A percentile compares a stretch with the other conserved stretches of the same genome.
These are phyloP conservation scores for Rosa persica DNA, from an alignment of 306 rosid species.

Conservation along the genomic window DNA sequence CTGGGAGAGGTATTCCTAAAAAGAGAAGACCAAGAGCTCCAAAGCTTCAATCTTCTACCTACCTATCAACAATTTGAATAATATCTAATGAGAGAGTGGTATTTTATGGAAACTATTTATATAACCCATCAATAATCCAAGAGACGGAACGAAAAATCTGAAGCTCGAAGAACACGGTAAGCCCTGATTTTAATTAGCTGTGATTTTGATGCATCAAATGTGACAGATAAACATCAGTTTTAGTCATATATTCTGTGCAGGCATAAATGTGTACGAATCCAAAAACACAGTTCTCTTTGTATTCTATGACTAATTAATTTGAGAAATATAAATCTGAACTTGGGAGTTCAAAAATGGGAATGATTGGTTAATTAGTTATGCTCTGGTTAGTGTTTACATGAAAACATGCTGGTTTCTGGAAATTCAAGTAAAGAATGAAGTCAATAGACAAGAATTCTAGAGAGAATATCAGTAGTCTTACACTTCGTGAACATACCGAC, in stretches of 20 bases:
- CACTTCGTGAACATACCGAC: constrained; percentile 39
- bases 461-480: background rate
- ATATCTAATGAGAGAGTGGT: too few relatives aligned
- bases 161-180: too few relatives aligned
- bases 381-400: too few relatives aligned
- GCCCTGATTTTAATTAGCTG: too few relatives aligned
- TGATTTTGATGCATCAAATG: too few relatives aligned
- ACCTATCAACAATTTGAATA: background rate
- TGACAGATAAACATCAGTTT: too few relatives aligned
- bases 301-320: background rate
- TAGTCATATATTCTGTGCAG: too few relatives aligned
- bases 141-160: too few relatives aligned
- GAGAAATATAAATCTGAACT: background rate
- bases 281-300: too few relatives aligned
- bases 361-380: background rate
- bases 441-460: background rate
- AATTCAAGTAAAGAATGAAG: background rate
- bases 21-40: background rate
- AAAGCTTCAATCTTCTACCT: background rate
- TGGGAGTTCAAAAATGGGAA: background rate
- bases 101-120: too few relatives aligned
- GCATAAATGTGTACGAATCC: too few relatives aligned
- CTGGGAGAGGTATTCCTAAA: background rate
- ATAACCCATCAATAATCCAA: background rate
- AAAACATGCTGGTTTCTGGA: background rate